Evolutionary conservation across 2,329 filamentous ascomycete species (phyloP).

Genomic region (Trichoderma aggressivum): DNA sequence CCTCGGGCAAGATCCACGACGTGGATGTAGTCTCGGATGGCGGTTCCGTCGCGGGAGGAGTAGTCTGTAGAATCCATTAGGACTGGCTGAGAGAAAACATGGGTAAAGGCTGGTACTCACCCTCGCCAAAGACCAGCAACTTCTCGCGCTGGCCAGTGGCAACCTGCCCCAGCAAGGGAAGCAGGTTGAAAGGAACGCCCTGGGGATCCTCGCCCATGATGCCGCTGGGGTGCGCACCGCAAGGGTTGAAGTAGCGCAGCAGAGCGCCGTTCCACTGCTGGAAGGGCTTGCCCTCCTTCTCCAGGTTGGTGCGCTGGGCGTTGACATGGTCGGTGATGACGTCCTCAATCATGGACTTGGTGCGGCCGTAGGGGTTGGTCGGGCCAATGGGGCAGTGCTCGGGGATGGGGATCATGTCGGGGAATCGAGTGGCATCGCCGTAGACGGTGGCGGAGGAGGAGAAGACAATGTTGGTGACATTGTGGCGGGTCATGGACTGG

Average conservation of each 20-base stretch:
- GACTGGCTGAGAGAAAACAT: background rate
- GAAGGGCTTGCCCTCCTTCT: slow-evolving; percentile 73
- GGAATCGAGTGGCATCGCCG: slow-evolving; percentile 92
- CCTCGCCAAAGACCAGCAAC: slow-evolving; percentile 89
- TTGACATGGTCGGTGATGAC: slow-evolving; percentile 90
- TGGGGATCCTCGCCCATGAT: slow-evolving; percentile 98
- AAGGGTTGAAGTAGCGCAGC: slow-evolving; percentile 96
- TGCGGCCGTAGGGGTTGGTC: slow-evolving; percentile 97
- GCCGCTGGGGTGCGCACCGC: slow-evolving; percentile 87
- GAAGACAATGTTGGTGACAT: slow-evolving; percentile 96
- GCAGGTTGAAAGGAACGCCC: slow-evolving; percentile 91
- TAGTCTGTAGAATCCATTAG: slow-evolving; percentile 63
- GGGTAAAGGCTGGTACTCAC: slow-evolving; percentile 48
- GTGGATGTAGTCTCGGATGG: slow-evolving; percentile 98
- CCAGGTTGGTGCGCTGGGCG: slow-evolving; percentile 76
- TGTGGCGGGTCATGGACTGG: slow-evolving; percentile 80
- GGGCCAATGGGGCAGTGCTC: slow-evolving; percentile 94
- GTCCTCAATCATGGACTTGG: slow-evolving; percentile 86
- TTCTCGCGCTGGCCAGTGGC: slow-evolving; percentile 94
- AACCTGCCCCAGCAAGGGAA: slow-evolving; percentile 91
- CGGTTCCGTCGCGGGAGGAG: slow-evolving; percentile 81
- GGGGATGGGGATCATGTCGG: slow-evolving; percentile 98
- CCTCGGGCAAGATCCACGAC: slow-evolving; percentile 84
- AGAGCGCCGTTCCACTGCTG: slow-evolving; percentile 91
- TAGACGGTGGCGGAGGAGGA: slow-evolving; percentile 98